Conservation (phyloP, 345 rosid species). For the Punica granatum region DNA sequence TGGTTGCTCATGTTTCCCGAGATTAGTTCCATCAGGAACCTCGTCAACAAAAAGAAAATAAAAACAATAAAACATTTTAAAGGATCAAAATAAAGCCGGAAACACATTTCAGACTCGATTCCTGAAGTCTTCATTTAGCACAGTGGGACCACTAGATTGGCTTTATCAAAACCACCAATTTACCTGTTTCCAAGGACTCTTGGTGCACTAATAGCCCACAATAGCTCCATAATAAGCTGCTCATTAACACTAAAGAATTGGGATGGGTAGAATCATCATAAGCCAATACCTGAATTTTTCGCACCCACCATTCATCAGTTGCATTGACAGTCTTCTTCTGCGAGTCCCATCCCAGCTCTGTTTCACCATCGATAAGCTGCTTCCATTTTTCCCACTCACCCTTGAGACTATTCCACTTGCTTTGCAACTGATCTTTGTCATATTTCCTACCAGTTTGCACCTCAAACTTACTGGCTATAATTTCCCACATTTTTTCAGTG, state of each 20-base stretch:
- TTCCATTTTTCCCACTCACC: conserved; percentile 3
- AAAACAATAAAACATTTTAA: too few species aligned
- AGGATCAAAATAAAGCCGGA: too few species aligned
- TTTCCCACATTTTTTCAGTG: background rate
- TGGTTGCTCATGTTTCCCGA: too few species aligned
- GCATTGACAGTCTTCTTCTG: conserved; percentile 1
- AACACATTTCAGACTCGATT: too few species aligned
- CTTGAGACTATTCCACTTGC: background rate
- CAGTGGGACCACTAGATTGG: too few species aligned
- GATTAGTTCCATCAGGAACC: too few species aligned
- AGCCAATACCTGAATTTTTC: background rate
- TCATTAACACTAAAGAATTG: background rate
- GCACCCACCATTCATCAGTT: conserved; percentile 3
- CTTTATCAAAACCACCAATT: too few species aligned
- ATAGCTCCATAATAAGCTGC: too few species aligned
- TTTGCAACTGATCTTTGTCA: background rate
- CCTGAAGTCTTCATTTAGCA: too few species aligned
- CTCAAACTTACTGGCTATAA: background rate
- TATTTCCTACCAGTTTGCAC: background rate
- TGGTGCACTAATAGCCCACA: too few species aligned
- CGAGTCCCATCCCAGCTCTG: background rate
- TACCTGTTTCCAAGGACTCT: too few species aligned
- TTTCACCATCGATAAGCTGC: conserved; percentile 3
- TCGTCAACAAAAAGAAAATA: too few species aligned
- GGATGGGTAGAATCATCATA: background rate